A percentile compares a stretch with the other conserved stretches of the same genome.
Evolutionary conservation across 2,329 filamentous ascomycete species (phyloP).

Genomic region (Hortaea werneckii): DNA sequence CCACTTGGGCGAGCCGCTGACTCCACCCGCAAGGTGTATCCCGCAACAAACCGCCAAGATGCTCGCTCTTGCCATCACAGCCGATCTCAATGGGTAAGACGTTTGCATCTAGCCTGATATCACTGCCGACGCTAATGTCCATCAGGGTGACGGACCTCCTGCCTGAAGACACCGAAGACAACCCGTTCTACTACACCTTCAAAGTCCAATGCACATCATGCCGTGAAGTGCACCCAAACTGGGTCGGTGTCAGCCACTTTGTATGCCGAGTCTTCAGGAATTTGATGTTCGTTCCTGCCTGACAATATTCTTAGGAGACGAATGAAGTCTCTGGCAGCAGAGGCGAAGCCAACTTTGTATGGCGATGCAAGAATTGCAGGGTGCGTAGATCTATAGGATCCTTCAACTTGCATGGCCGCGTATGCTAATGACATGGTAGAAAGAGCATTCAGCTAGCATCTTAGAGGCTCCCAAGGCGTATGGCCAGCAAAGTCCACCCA

Average conservation of each 20-base stretch:
- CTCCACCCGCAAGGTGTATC: not conserved
- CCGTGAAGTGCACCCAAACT: slow-evolving; percentile 79
- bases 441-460: slow-evolving; percentile 79
- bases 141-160: slow-evolving; percentile 78
- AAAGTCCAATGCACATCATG: slow-evolving; percentile 98
- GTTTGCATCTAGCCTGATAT: not conserved
- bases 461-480: slow-evolving; percentile 64
- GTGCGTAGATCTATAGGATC: slow-evolving; percentile 23
- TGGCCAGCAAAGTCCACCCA: slow-evolving; percentile 59
- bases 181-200: slow-evolving; percentile 94
- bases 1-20: not conserved
- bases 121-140: not conserved
- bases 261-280: slow-evolving; percentile 43
- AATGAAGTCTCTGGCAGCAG: slow-evolving; percentile 88
- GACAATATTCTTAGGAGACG: slow-evolving; percentile 50
- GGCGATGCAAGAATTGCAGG: slow-evolving; percentile 98
- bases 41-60: slow-evolving; percentile 32
- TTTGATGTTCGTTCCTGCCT: not conserved
- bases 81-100: slow-evolving; percentile 59
- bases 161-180: slow-evolving; percentile 69
- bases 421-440: slow-evolving; percentile 35
- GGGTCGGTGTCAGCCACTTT: slow-evolving; percentile 77
- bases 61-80: slow-evolving; percentile 57
- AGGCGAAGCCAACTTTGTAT: slow-evolving; percentile 98
- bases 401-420: not conserved